Evolutionary conservation across 2,329 filamentous ascomycete species (phyloP), one percentile per base, ranked within the genome.

Genomic region (Cladosporium austrohemisphaericum): DNA sequence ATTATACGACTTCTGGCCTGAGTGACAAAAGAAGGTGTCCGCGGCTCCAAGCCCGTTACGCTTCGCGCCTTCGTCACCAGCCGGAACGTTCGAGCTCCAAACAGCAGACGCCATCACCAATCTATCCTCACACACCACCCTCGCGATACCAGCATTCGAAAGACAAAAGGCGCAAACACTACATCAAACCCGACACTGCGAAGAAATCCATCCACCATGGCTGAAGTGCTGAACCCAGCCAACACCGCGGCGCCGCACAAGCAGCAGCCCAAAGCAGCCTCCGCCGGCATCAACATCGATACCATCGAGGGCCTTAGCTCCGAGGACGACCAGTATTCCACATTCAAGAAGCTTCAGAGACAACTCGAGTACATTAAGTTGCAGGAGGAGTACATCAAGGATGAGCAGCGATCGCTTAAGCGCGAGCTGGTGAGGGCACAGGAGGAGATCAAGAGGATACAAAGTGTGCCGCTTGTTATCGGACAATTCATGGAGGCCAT

Each of bases 401-500:
- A 98, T 82, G 93, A 98, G 78, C 93, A 98, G 76, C 85, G 88
- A 76, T 96, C 90, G 73, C 73, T 98, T 70, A 98, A 98, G 79
- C 84, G 93, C 61, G 93, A 98, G 77, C 81, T 98, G 44, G 92
- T 98, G 49, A 84, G 93, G 61, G 93, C 93, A 60, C 93, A 98
- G 70, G 93, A 98, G 71, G 93, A 98, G 76, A 98, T 98, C 76
- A 98, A 98, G 78, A 85, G 93, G 59, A 98, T 98, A 69, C 93
- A 98, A 76, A 96, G 90, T 70, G 93, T 98, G 48, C 93, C 93
- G 22, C 75, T 98, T 55, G 93, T 98, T 55, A 98, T 98, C 68
- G 93, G 93, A 53, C 93, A 98, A 73, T 98, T 98, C 68, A 98
- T 98, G 93, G 93, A 98, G 74, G 93, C 93, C 49, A 98, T 98